Evolutionary conservation across 1,284 basidiomycete genomes (phyloP).

Genomic region (Naganishia cerealis): DNA sequence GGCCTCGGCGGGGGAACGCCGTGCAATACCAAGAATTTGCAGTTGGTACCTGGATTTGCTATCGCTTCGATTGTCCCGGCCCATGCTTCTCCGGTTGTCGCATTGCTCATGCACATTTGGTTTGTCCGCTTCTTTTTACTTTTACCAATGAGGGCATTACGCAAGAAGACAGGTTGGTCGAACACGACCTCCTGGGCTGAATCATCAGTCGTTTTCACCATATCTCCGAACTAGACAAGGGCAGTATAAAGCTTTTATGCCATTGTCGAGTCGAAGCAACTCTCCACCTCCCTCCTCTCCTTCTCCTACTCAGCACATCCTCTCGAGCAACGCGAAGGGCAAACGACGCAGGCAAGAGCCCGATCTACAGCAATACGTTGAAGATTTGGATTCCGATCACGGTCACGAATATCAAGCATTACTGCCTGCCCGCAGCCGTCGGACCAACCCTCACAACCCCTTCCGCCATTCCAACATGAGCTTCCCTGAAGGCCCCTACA

Average conservation of each 20-base stretch:
- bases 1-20: too few species aligned
- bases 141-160: too few species aligned
- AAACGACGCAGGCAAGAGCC: neutral
- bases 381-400: conserved; percentile 11
- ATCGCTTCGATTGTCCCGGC: too few species aligned
- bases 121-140: too few species aligned
- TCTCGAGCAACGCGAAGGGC: neutral
- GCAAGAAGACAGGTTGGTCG: neutral
- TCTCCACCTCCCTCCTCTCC: neutral
- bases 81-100: too few species aligned
- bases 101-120: too few species aligned
- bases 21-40: too few species aligned
- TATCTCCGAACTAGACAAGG: neutral
- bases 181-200: neutral
- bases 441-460: neutral
- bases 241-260: neutral
- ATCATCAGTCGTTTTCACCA: neutral
- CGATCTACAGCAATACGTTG: conserved; percentile 15
- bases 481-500: neutral
- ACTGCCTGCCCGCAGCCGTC: neutral
- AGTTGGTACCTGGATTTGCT: too few species aligned
- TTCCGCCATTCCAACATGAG: neutral
- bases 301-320: neutral
- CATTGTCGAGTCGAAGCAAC: neutral
- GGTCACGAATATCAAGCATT: conserved; percentile 19